Evolutionary conservation across 768 basidiomycete species (phyloP).

Genomic region (Auricularia cornea): DNA sequence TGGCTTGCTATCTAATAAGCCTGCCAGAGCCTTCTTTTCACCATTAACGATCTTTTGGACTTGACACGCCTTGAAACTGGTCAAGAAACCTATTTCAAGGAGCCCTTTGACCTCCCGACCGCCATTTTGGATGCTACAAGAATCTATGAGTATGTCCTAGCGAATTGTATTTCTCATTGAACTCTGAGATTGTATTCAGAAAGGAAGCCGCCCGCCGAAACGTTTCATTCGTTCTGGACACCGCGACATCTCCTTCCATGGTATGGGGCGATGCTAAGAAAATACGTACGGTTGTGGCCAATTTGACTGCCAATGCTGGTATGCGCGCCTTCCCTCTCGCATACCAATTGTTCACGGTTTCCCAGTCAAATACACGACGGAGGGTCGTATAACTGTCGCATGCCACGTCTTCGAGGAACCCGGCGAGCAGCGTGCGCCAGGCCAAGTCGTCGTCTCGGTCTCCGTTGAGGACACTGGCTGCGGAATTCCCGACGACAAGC

Average conservation of each 20-base stretch:
- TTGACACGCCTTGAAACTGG: constrained; percentile 71
- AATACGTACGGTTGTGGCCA: constrained; percentile 68
- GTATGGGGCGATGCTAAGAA: constrained; percentile 69
- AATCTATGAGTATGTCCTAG: constrained; percentile 35
- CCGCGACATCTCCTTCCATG: constrained; percentile 42
- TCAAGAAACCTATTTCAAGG: constrained; percentile 64
- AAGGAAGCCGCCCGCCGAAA: constrained; percentile 58
- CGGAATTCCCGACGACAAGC: constrained; percentile 56
- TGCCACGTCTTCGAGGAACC: constrained; percentile 47
- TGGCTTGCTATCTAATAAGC: neutral
- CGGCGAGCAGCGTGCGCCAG: constrained; percentile 36
- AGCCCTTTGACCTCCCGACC: constrained; percentile 59
- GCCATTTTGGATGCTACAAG: constrained; percentile 54
- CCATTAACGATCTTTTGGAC: constrained; percentile 78
- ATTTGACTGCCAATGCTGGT: constrained; percentile 70
- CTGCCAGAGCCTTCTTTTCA: constrained; percentile 58
- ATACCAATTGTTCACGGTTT: neutral
- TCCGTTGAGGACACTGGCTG: constrained; percentile 64
- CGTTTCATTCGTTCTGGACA: constrained; percentile 49
- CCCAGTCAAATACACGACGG: constrained; percentile 61
- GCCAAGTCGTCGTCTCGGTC: constrained; percentile 56
- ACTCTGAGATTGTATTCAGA: constrained; percentile 8
- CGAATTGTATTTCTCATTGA: neutral
- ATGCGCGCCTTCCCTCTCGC: constrained; percentile 15
- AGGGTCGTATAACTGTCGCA: constrained; percentile 52